Conservation (phyloP, 768 basidiomycete genomes). For the Suillus variegatus region DNA sequence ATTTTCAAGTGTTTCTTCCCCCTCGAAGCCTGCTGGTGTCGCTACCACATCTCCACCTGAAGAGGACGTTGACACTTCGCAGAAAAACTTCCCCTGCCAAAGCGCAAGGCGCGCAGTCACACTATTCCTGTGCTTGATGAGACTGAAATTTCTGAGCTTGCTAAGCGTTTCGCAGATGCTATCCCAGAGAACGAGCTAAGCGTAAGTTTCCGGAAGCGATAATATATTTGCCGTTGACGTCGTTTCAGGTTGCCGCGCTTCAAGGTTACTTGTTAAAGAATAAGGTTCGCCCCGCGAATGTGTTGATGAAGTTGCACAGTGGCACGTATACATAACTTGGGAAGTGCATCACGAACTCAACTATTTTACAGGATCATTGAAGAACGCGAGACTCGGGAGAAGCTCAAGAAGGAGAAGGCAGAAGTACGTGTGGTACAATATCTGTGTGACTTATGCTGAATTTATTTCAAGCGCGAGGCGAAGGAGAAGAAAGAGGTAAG, state of each 20-base stretch:
- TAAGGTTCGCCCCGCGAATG: constrained; percentile 88
- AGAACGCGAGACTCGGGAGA: constrained; percentile 83
- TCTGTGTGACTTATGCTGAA: constrained; percentile 8
- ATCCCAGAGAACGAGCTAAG: constrained; percentile 89
- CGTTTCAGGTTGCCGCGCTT: constrained; percentile 68
- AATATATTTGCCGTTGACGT: constrained; percentile 4
- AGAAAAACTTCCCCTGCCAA: constrained; percentile 68
- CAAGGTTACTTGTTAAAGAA: constrained; percentile 89
- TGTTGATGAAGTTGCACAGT: constrained; percentile 76
- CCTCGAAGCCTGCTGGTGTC: too few relatives aligned
- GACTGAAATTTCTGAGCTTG: constrained; percentile 73
- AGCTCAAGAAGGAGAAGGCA: constrained; percentile 79
- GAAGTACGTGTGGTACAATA: constrained; percentile 38
- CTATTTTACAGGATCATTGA: constrained; percentile 50
- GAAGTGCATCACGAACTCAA: constrained; percentile 11
- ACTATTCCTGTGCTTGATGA: constrained; percentile 72
- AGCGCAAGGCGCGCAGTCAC: constrained; percentile 59
- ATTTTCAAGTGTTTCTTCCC: too few relatives aligned
- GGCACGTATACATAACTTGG: constrained; percentile 41
- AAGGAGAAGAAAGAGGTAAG: constrained; percentile 73
- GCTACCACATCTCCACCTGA: too few relatives aligned
- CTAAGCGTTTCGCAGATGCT: constrained; percentile 78
- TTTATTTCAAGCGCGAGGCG: constrained; percentile 62
- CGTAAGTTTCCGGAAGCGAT: constrained; percentile 44
- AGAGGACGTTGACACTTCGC: too few relatives aligned